Evolutionary conservation across 164 flowering plant species (phyloP).

Genomic region (Echeveria elegans): DNA sequence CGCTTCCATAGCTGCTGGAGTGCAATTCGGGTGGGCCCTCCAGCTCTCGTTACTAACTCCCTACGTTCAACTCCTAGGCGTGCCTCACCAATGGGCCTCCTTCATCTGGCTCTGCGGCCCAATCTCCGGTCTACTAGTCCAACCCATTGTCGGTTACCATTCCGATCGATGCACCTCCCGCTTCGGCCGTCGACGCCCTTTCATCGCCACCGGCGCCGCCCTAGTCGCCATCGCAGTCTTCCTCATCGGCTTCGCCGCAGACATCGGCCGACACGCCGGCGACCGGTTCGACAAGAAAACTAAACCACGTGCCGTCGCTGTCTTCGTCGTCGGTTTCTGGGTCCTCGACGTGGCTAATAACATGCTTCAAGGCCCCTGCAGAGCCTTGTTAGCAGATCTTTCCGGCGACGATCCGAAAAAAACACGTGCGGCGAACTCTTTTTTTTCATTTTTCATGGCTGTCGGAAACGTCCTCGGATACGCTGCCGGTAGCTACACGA

Average conservation of each 20-base stretch:
- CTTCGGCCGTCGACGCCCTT: constrained; percentile 68
- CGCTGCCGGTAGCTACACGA: constrained; percentile 52
- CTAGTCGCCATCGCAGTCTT: constrained; percentile 42
- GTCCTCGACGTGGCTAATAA: constrained; percentile 70
- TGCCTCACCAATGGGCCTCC: constrained; percentile 60
- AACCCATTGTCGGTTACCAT: constrained; percentile 58
- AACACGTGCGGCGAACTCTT: constrained; percentile 37
- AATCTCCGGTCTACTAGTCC: constrained; percentile 61
- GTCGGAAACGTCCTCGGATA: constrained; percentile 70
- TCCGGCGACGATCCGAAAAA: constrained; percentile 22
- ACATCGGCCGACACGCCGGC: constrained; percentile 39
- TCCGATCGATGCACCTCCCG: constrained; percentile 52
- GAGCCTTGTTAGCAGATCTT: constrained; percentile 59
- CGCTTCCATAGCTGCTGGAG: constrained; percentile 58
- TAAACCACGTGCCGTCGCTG: constrained; percentile 36
- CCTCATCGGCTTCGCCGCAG: constrained; percentile 62
- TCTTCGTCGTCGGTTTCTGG: constrained; percentile 70
- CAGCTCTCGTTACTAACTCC: constrained; percentile 70
- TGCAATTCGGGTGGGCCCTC: constrained; percentile 78
- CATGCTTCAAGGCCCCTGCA: constrained; percentile 57
- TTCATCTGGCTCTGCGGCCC: constrained; percentile 82
- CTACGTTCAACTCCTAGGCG: constrained; percentile 56
- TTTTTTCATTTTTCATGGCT: constrained; percentile 72
- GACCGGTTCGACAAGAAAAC: constrained; percentile 17
- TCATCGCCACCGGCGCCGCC: constrained; percentile 45